phyloP scores from a whole-genome alignment of 345 rosid genomes.

The Eutrema yunnanense region DNA sequence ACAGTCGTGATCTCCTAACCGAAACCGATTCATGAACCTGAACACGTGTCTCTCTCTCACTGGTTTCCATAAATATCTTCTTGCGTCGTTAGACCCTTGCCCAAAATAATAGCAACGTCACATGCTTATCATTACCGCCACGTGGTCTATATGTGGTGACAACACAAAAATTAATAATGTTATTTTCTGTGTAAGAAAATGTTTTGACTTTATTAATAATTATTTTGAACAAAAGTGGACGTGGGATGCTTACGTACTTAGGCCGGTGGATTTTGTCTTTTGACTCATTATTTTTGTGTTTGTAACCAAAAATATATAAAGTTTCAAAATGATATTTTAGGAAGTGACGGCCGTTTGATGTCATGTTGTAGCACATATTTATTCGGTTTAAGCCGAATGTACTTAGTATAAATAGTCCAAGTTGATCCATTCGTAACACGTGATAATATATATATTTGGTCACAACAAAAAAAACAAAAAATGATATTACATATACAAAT shows the following conservation, averaged over 20 bases:
- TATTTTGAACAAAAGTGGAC: constrained; percentile 1
- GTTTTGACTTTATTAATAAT: not conserved
- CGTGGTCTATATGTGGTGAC: constrained; percentile 8
- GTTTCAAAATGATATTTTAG: constrained; percentile 6
- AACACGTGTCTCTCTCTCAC: constrained; percentile 1
- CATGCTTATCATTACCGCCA: not conserved
- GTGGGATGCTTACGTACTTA: constrained; percentile 23
- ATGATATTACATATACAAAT: not conserved
- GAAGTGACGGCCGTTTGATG: constrained; percentile 11
- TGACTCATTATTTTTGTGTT: constrained; percentile 7
- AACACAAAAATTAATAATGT: not conserved
- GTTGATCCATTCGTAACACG: not conserved
- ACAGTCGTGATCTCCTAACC: constrained; percentile 24
- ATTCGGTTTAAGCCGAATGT: not conserved
- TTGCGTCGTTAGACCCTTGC: not conserved
- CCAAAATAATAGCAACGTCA: constrained; percentile 8
- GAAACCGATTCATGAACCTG: constrained; percentile 15
- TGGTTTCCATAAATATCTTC: constrained; percentile 18
- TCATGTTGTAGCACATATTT: not conserved
- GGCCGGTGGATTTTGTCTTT: constrained; percentile 24
- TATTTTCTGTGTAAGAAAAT: not conserved
- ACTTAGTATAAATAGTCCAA: not conserved
- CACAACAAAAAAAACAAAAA: no score
- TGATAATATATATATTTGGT: not conserved
- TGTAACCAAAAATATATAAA: not conserved